These are phyloP conservation scores for Fusarium dimerum DNA, from an alignment of 2,329 filamentous ascomycete species.

Conservation along the genomic window DNA sequence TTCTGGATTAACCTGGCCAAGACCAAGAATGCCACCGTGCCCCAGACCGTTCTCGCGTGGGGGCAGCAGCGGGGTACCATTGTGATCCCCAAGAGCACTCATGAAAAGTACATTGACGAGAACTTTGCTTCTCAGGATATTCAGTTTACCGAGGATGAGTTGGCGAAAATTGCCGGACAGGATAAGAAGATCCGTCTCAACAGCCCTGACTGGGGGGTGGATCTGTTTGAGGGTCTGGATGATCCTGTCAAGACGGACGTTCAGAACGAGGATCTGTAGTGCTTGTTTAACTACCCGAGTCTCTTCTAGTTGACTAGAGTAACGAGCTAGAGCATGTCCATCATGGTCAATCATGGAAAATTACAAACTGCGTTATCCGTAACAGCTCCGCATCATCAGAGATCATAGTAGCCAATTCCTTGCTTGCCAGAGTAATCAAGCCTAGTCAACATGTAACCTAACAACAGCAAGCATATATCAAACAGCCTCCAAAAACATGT, in stretches of 20 bases:
- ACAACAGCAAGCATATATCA: too few species aligned
- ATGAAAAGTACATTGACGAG: conserved; percentile 20
- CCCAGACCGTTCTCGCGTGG: conserved; percentile 24
- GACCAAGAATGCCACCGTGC: conserved; percentile 22
- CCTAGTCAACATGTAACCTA: too few species aligned
- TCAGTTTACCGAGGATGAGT: conserved; percentile 29
- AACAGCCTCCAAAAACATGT: too few species aligned
- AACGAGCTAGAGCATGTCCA: too few species aligned
- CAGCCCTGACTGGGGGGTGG: conserved; percentile 43
- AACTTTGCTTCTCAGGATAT: conserved; percentile 19
- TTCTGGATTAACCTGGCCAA: conserved; percentile 20
- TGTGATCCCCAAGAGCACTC: conserved; percentile 22
- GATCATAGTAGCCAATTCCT: too few species aligned
- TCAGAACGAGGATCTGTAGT: conserved; percentile 17
- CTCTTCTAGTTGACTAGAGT: too few species aligned
- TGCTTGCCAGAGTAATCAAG: too few species aligned
- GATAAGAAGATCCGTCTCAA: conserved; percentile 37
- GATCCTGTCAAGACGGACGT: conserved; percentile 30
- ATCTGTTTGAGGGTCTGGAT: conserved; percentile 42
- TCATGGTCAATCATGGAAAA: too few species aligned
- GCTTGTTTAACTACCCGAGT: too few species aligned
- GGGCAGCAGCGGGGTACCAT: conserved; percentile 21
- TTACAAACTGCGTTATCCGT: too few species aligned
- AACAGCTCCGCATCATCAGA: too few species aligned
- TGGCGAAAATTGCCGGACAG: conserved; percentile 31